Evolutionary conservation across 371 early-diverging fungal species (phyloP).

Genomic region (Syncephalastrum racemosum): DNA sequence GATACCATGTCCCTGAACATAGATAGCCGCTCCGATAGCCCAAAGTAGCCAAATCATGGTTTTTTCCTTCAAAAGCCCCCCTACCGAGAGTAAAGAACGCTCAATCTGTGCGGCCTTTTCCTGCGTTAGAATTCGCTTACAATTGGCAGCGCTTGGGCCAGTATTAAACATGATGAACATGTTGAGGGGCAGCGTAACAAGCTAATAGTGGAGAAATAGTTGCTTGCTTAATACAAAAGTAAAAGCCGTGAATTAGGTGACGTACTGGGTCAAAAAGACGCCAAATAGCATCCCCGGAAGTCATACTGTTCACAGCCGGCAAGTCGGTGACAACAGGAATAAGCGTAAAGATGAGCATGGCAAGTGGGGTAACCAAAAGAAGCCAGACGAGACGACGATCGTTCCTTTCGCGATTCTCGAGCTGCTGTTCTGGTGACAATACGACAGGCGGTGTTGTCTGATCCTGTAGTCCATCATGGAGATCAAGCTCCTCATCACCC

Average conservation of each 20-base stretch:
- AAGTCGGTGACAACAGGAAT: constrained; percentile 37
- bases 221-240: too few species aligned
- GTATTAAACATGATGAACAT: constrained; percentile 41
- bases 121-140: too few species aligned
- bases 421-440: constrained; percentile 8
- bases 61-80: constrained; percentile 30
- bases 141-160: neutral
- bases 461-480: neutral
- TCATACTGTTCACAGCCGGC: constrained; percentile 36
- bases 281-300: constrained; percentile 42
- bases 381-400: constrained; percentile 36
- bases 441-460: constrained; percentile 1
- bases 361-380: constrained; percentile 28
- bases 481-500: constrained; percentile 3
- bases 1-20: constrained; percentile 48
- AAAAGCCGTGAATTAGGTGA: neutral
- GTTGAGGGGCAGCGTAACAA: constrained; percentile 42
- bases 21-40: constrained; percentile 41
- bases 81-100: constrained; percentile 6
- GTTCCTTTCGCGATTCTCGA: constrained; percentile 8
- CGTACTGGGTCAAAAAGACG: constrained; percentile 45
- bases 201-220: neutral
- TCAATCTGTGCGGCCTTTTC: too few species aligned
- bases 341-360: constrained; percentile 37
- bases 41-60: constrained; percentile 40